phyloP scores from a whole-genome alignment of 1,284 basidiomycete genomes.

The Cronartium quercuum region DNA sequence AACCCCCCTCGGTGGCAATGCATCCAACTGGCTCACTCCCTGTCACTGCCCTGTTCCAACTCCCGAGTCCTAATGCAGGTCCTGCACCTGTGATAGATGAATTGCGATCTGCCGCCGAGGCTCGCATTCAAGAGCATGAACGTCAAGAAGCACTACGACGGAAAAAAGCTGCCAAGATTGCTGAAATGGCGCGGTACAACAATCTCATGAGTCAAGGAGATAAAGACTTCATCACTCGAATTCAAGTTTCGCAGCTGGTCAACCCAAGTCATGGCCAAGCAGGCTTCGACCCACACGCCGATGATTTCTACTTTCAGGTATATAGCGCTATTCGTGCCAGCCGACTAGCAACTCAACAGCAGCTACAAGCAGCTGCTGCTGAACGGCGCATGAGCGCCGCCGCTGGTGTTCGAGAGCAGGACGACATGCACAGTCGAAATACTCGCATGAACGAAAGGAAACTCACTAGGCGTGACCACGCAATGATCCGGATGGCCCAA shows the following conservation, averaged over 20 bases:
- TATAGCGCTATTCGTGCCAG: slow-evolving; percentile 72
- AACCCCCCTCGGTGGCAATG: neutral
- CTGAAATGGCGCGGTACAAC: slow-evolving; percentile 88
- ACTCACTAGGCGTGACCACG: slow-evolving; percentile 45
- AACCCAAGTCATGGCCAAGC: slow-evolving; percentile 44
- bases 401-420: slow-evolving; percentile 8
- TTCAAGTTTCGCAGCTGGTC: slow-evolving; percentile 95
- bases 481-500: slow-evolving; percentile 78
- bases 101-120: slow-evolving; percentile 52
- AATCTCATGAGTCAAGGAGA: slow-evolving; percentile 98
- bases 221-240: slow-evolving; percentile 99
- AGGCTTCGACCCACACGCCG: slow-evolving; percentile 81
- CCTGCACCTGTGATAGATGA: slow-evolving; percentile 22
- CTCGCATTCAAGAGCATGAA: slow-evolving; percentile 79
- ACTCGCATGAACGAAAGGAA: slow-evolving; percentile 67
- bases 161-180: slow-evolving; percentile 72
- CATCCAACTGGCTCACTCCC: neutral
- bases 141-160: slow-evolving; percentile 73
- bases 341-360: slow-evolving; percentile 59
- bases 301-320: slow-evolving; percentile 98
- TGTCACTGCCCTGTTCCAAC: neutral
- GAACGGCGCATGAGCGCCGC: neutral
- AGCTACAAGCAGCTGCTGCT: slow-evolving; percentile 27
- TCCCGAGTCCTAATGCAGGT: neutral
- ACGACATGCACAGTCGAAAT: slow-evolving; percentile 13